These are phyloP conservation scores for Camellia oleifera DNA, from an alignment of 179 eudicot species.

Conservation along the genomic window DNA sequence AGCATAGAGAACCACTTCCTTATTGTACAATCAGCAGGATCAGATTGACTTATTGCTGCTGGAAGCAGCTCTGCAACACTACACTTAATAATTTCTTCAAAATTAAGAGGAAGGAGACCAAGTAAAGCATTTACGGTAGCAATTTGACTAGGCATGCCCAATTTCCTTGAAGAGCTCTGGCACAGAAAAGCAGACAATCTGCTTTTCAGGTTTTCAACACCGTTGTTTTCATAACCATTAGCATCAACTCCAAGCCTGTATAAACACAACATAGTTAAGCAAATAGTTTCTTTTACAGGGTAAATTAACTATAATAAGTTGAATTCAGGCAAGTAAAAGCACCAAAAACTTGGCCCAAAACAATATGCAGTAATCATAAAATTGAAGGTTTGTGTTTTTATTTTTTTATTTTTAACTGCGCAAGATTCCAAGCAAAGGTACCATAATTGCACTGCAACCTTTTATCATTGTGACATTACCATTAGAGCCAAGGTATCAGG, in stretches of 20 bases:
- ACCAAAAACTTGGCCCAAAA: background rate
- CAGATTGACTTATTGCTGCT: slow-evolving; percentile 16
- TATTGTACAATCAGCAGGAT: slow-evolving; percentile 21
- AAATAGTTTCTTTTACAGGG: background rate
- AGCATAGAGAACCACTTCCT: slow-evolving; percentile 39
- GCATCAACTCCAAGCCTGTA: slow-evolving; percentile 53
- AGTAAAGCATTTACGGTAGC: slow-evolving; percentile 48
- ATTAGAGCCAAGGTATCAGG: too few species aligned
- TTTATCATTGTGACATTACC: too few species aligned
- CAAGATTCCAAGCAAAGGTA: background rate
- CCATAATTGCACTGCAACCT: background rate
- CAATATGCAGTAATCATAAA: background rate
- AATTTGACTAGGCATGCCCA: slow-evolving; percentile 24
- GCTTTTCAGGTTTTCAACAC: slow-evolving; percentile 45
- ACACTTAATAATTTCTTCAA: slow-evolving; percentile 32
- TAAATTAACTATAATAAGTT: background rate
- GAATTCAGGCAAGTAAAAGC: background rate
- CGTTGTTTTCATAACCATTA: slow-evolving; percentile 47
- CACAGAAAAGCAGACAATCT: slow-evolving; percentile 32
- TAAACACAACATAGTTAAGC: background rate
- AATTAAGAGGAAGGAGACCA: slow-evolving; percentile 29
- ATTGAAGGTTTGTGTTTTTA: background rate
- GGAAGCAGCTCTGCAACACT: slow-evolving; percentile 15
- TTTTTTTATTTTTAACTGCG: too few species aligned
- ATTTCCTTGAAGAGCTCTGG: slow-evolving; percentile 21